Percentiles rank a stretch among this genome's conserved stretches.
Evolutionary conservation across 805 yeast species (phyloP).

Genomic region (Nakazawaea peltata): DNA sequence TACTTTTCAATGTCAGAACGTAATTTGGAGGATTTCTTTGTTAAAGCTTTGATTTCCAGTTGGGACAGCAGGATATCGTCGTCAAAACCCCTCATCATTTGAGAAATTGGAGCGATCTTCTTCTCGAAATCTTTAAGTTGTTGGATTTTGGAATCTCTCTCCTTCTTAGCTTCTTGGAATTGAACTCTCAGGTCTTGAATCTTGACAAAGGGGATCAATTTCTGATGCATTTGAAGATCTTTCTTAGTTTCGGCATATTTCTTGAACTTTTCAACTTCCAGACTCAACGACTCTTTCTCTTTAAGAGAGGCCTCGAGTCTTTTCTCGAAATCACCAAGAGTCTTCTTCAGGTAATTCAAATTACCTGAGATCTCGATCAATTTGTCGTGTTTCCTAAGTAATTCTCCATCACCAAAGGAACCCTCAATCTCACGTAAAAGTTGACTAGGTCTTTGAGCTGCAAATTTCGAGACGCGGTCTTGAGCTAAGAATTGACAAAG

Average conservation of each 20-base stretch:
- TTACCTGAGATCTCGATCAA: conserved; percentile 39
- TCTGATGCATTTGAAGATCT: conserved; percentile 30
- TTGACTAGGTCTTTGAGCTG: conserved; percentile 68
- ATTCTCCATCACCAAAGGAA: conserved; percentile 58
- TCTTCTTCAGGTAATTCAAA: conserved; percentile 20
- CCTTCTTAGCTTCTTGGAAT: conserved; percentile 19
- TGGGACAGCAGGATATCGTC: not conserved
- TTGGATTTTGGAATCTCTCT: conserved; percentile 17
- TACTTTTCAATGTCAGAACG: conserved; percentile 8
- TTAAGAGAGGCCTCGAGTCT: conserved; percentile 25
- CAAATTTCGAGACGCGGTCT: conserved; percentile 90
- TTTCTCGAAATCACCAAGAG: conserved; percentile 21
- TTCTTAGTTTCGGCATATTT: conserved; percentile 35
- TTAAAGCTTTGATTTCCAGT: conserved; percentile 14
- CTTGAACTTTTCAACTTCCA: conserved; percentile 37
- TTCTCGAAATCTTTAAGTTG: conserved; percentile 17
- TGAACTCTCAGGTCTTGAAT: conserved; percentile 26
- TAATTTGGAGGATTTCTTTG: conserved; percentile 11
- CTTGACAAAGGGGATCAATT: conserved; percentile 25
- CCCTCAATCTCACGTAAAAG: conserved; percentile 72
- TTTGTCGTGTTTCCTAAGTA: conserved; percentile 47
- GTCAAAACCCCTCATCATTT: conserved; percentile 1
- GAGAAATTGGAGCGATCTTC: conserved; percentile 13
- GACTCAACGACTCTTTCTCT: conserved; percentile 30
- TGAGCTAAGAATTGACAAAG: conserved; percentile 93